Evolutionary conservation across 352 stramenopile genomes (phyloP), one percentile per base, ranked within the genome.

Genomic region (Phytophthora sansomeana): DNA sequence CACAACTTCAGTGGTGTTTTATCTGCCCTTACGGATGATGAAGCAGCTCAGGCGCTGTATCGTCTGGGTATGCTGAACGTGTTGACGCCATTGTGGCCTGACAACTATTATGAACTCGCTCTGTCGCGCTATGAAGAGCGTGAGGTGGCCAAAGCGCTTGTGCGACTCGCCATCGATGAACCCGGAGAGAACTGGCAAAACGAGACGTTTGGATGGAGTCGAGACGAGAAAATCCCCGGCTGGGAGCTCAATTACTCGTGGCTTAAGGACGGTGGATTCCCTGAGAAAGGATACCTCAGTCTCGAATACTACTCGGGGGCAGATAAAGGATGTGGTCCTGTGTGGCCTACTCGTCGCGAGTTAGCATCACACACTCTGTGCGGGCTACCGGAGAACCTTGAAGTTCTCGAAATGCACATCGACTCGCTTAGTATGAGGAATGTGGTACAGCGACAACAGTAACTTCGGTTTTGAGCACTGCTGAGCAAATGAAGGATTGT

Each of bases 201-300:
- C 10, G 82, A 92, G 57, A 92, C 75, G 8, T 94, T 92, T 61
- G 83, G 83, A 11, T 92, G 83, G 86, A 89, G 77, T 30, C 80
- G 83, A 24, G 81, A 87, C n/a, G 84, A 94, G 65, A 76, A 83
- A 32, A 88, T 94, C 24, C 86, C 86, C 0, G 86, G 86, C 17
- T 94, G 86, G 86, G 81, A 92, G 56, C 83, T 94, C 56, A 92
- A 92, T 41, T 67, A 87, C 47, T 90, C 81, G 50, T 94, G 86
- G 86, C 75, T 92, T 41, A 91, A 90, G 60, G 86, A 94, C 59
- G 80, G 84, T 21, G 83, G 81, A 1, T 92, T 92, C 53, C 82
- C 84, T 4, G 82, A 94, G 42, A 92, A 92, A 75, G 86, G 86
- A 9, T 89, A 80, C 58, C 54, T 93, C 33, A 85, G 71, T 30